Base-by-base conservation (phyloP, 164 flowering plant genomes). In the Vitis cinerea region DNA sequence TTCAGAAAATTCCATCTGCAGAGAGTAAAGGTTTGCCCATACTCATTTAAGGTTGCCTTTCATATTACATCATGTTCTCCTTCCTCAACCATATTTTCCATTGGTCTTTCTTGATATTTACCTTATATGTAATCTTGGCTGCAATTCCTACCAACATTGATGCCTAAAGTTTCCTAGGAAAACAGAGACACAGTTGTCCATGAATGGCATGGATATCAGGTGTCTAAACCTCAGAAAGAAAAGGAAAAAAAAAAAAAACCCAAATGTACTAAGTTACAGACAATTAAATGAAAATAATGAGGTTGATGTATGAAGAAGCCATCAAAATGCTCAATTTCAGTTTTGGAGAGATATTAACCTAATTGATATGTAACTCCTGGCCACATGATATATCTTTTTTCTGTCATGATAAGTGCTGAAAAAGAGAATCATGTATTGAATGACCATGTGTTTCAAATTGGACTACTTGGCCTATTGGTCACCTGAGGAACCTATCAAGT, bases 1-100 rank as follows among this genome's bases (percentile, higher is more conserved):
- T 64, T 69, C 80, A 88, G 78, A 78, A 63, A 2, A 88, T 92
- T 77, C 97, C 97, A 74, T 84, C 91, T 76, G 90, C 97, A 15
- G 99, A 92, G 82, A 86, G 81, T 51, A 92, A 86, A 87, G 99
- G 99, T 92, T 67, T 74, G 84, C 30, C 47, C 16, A 47, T 66
- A 17, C 27, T 53, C 51, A 47, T 52, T 29, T 50, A 17, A 31
- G 5, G 27, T 23, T 13, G 27, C 12, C n/a, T 50, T 29, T 59
- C 12, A 13, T 17, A 14, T 59, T 29, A 12, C 61, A 59, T 23
- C 61, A 59, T 23, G 9, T 10, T 37, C 5, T 58, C 23, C 61
- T 58, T 17, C 11, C 4, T 2, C 10, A 23, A 9, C 9, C 0
- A 9, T 19, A 16, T 16, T n/a, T 57, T 10, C 59, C 44, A 37